Evolutionary conservation across 148 eudicot species (phyloP), one percentile per base, ranked within the genome.

Genomic region (Rhododendron simsii): DNA sequence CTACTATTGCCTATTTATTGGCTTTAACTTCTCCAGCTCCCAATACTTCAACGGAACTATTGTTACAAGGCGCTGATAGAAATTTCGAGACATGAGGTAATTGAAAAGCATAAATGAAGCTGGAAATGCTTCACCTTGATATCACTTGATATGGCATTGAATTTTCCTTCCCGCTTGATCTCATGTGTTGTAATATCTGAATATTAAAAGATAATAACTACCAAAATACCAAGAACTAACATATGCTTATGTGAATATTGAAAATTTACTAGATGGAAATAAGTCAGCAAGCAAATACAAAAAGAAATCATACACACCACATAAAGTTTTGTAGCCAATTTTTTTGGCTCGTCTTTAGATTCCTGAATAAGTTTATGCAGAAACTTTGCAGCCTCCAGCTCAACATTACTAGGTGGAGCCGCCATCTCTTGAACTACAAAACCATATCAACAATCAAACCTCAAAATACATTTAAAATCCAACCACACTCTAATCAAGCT

Each of bases 121-220:
- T 74, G 39, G 71, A 84, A 81, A 80, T 10, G 9, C 63, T 77
- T 86, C 89, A 97, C 99, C 94, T 95, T 65, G 98, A 95, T 92
- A 97, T 95, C 61, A 97, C 99, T 90, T 97, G 99, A 87, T 91
- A 97, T 0, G 99, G 98, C 99, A 97, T 92, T 44, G 98, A 91
- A 89, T 93, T 93, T 87, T 95, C 99, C 87, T 95, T 97, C 47
- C 99, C 98, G 81, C 98, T 97, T 87, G 96, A 90, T 90, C 91
- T 94, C 99, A 97, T 97, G 78, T 95, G 98, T 87, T 97, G 99
- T 91, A 95, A 89, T 88, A 96, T 96, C 98, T 95, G 91, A 85
- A 85, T 53, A 74, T 59, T 35, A 82, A 86, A n/a, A 78, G 20
- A 80, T 26, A 33, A 16, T 86, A 9, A 35, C 28, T 21, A 61